phyloP scores from a whole-genome alignment of 805 yeast genomes.

The Saccharomyces kudriavzevii region DNA sequence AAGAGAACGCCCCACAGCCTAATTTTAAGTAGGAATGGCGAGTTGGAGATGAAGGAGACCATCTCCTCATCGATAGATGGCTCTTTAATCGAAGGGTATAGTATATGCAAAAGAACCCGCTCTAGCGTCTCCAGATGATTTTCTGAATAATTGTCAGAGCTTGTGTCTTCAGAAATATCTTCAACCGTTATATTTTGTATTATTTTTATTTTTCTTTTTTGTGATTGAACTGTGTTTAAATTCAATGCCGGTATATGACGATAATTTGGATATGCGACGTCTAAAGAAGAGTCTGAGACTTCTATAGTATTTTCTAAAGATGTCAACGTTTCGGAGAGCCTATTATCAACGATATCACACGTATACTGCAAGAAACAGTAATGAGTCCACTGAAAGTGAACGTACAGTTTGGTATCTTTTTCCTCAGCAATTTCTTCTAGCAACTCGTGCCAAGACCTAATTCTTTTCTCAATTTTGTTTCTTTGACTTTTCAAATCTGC shows the following conservation, averaged over 20 bases:
- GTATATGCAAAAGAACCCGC: conserved; percentile 33
- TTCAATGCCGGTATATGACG: conserved; percentile 51
- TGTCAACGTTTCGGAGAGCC: conserved; percentile 22
- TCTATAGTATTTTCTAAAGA: conserved; percentile 16
- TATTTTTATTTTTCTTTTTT: conserved; percentile 64
- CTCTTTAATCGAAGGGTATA: conserved; percentile 8
- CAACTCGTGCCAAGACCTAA: conserved; percentile 42
- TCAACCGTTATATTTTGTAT: conserved; percentile 32
- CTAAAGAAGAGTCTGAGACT: conserved; percentile 3
- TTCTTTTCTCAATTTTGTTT: conserved; percentile 37
- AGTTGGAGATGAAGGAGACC: conserved; percentile 47
- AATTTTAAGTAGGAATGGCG: conserved; percentile 59
- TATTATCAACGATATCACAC: conserved; percentile 30
- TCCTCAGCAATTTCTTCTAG: conserved; percentile 25
- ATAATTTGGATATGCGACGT: conserved; percentile 49
- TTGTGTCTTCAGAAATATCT: conserved; percentile 40
- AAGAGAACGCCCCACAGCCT: conserved; percentile 71
- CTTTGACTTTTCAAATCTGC: conserved; percentile 34
- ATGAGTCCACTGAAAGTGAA: conserved; percentile 43
- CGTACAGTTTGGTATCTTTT: conserved; percentile 9
- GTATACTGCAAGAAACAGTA: conserved; percentile 38
- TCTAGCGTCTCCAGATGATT: conserved; percentile 36
- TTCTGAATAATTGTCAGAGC: conserved; percentile 17
- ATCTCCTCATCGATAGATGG: conserved; percentile 43
- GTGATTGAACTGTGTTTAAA: conserved; percentile 42